Evolutionary conservation across 768 basidiomycete species (phyloP).

Genomic region (Suillus paluster): DNA sequence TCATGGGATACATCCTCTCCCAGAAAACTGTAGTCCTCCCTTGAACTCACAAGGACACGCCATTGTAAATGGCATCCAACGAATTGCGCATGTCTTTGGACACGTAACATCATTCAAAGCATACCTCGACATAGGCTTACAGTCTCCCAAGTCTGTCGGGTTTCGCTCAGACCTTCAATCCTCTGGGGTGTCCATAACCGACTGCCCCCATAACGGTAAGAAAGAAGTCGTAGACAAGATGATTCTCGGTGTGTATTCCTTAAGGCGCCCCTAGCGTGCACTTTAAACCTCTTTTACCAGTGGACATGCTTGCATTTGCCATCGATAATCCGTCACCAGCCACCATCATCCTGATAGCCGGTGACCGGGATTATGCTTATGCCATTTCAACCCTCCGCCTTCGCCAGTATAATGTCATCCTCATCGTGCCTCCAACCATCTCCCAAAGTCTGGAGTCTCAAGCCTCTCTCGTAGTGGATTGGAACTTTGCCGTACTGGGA

Average conservation of each 20-base stretch:
- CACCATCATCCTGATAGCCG: constrained; percentile 66
- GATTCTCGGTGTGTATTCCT: constrained; percentile 43
- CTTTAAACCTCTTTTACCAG: constrained; percentile 37
- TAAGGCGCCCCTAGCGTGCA: constrained; percentile 1
- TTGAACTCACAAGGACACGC: constrained; percentile 36
- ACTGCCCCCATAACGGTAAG: constrained; percentile 38
- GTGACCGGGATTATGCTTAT: constrained; percentile 70
- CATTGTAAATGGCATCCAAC: constrained; percentile 47
- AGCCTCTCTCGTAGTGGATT: constrained; percentile 57
- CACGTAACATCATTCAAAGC: constrained; percentile 55
- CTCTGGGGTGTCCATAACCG: constrained; percentile 47
- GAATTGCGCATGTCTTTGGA: constrained; percentile 51
- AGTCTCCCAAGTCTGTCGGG: constrained; percentile 35
- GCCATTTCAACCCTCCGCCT: constrained; percentile 59
- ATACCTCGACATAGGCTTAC: constrained; percentile 52
- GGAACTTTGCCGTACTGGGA: constrained; percentile 46
- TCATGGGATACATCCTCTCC: constrained; percentile 14
- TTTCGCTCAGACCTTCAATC: constrained; percentile 48
- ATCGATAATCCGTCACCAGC: constrained; percentile 58
- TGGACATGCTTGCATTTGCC: constrained; percentile 71
- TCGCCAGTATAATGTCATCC: constrained; percentile 55
- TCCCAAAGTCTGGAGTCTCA: constrained; percentile 56
- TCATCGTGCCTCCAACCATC: constrained; percentile 47
- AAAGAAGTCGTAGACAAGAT: constrained; percentile 50
- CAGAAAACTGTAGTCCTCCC: constrained; percentile 35